Conservation (phyloP, 495 filamentous ascomycete genomes). For the Talaromyces nanjingensis region DNA sequence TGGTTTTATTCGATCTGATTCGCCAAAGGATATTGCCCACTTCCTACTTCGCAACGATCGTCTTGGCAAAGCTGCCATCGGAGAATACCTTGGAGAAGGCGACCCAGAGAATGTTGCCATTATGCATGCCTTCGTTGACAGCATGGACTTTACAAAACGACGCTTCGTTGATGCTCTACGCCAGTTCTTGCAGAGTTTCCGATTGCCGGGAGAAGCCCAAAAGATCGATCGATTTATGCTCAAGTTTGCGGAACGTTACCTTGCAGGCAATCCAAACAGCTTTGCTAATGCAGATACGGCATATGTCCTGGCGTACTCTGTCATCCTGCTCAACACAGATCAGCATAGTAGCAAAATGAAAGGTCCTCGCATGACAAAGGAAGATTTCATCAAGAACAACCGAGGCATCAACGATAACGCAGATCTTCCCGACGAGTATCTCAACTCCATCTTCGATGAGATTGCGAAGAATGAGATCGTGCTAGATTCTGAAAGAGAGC, state of each 20-base stretch:
- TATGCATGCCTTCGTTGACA: conserved; percentile 97
- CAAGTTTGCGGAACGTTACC: conserved; percentile 95
- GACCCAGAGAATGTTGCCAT: conserved; percentile 87
- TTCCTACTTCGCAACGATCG: conserved; percentile 71
- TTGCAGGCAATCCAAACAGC: conserved; percentile 89
- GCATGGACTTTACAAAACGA: conserved; percentile 89
- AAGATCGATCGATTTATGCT: conserved; percentile 99
- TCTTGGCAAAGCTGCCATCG: conserved; percentile 84
- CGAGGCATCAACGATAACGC: conserved; percentile 96
- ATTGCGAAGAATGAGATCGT: conserved; percentile 91
- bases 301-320: conserved; percentile 91
- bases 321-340: conserved; percentile 96
- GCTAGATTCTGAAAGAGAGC: conserved; percentile 81
- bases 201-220: conserved; percentile 91
- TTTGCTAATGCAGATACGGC: conserved; percentile 98
- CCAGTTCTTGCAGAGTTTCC: conserved; percentile 89
- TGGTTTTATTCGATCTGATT: conserved; percentile 73
- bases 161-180: conserved; percentile 91
- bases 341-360: conserved; percentile 85
- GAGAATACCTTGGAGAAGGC: conserved; percentile 92
- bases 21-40: conserved; percentile 72
- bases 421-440: conserved; percentile 88
- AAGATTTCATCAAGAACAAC: conserved; percentile 99
- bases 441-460: conserved; percentile 83
- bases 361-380: conserved; percentile 75